Conservation (phyloP, 2,329 filamentous ascomycete species). For the Fusarium protoensiforme region DNA sequence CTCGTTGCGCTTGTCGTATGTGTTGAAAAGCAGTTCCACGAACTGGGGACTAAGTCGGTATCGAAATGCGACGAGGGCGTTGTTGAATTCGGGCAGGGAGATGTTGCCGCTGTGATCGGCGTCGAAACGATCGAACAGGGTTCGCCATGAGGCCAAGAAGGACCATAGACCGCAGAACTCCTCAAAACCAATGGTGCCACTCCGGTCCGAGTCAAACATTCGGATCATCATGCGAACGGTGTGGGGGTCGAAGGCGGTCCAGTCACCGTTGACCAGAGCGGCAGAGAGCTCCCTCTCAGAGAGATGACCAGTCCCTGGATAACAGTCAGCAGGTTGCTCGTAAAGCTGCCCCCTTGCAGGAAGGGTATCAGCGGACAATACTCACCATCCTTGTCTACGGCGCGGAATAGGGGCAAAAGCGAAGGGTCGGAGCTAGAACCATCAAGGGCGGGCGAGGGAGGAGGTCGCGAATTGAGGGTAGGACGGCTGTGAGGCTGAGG, state of each 20-base stretch:
- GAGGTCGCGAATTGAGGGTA: conserved; percentile 69
- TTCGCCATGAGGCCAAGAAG: conserved; percentile 93
- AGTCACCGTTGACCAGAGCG: conserved; percentile 96
- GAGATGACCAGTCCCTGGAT: conserved; percentile 78
- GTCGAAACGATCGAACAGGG: conserved; percentile 95
- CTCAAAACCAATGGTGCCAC: conserved; percentile 89
- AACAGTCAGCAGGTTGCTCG: conserved; percentile 9
- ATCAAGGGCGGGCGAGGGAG: conserved; percentile 70
- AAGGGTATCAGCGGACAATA: conserved; percentile 11
- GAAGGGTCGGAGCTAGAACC: conserved; percentile 60
- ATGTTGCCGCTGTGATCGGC: conserved; percentile 89
- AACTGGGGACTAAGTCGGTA: conserved; percentile 90
- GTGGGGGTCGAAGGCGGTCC: conserved; percentile 90
- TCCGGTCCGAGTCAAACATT: conserved; percentile 96
- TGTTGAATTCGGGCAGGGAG: conserved; percentile 84
- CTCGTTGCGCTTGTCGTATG: conserved; percentile 82
- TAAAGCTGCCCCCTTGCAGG: neutral
- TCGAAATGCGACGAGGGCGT: conserved; percentile 91
- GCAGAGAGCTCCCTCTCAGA: conserved; percentile 88
- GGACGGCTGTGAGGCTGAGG: conserved; percentile 60
- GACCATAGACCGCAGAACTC: conserved; percentile 98
- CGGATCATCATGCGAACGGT: conserved; percentile 99
- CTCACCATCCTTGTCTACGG: conserved; percentile 86
- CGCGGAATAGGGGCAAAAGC: conserved; percentile 86
- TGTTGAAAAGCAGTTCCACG: conserved; percentile 84